Base-by-base conservation (phyloP, 768 basidiomycete species). In the Russula lepida region DNA sequence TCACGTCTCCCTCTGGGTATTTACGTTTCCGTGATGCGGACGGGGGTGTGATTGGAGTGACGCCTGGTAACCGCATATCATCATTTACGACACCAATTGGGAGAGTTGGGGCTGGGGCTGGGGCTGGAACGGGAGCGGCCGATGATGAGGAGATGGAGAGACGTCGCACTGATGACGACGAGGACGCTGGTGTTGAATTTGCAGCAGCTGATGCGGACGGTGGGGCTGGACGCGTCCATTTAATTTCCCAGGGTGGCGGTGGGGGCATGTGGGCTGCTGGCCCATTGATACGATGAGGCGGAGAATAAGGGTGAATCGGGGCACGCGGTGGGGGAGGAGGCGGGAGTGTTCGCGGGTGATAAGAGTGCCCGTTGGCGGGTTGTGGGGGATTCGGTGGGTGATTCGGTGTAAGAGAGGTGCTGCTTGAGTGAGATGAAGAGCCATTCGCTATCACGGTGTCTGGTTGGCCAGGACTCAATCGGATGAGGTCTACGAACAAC, bases 401-500 rank as follows among this genome's bases (percentile, higher is more conserved):
- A 58, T 62, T 23, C 65, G 64, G 21, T 19, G 41, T 53, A 35
- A 67, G 68, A 53, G 71, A 48, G 68, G 65, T 30, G n/a, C 55
- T 53, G 59, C 59, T 46, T 46, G 56, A 47, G 58, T 49, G 64
- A 58, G 49, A 69, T 56, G 52, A n/a, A 15, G 60, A 51, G 60
- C 69, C 57, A 64, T 67, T 67, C 60, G 68, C 60, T 47, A 59
- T 69, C 60, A 65, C 69, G 11, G 72, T 75, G 51, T 83, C 81
- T 58, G 77, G 76, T 54, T 78, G 77, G 1, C 81, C 83, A 30
- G 83, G 81, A n/a, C 76, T 75, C 67, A 82, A 84, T 30, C 78
- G 74, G 66, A 88, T 78, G 17, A 92, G 81, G 51, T 92, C 88
- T 8, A 91, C 83, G 68, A 89, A 88, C 5, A 91, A 67, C 1